Base-by-base conservation (phyloP, 1,284 basidiomycete species). In the Ganoderma meredithae region DNA sequence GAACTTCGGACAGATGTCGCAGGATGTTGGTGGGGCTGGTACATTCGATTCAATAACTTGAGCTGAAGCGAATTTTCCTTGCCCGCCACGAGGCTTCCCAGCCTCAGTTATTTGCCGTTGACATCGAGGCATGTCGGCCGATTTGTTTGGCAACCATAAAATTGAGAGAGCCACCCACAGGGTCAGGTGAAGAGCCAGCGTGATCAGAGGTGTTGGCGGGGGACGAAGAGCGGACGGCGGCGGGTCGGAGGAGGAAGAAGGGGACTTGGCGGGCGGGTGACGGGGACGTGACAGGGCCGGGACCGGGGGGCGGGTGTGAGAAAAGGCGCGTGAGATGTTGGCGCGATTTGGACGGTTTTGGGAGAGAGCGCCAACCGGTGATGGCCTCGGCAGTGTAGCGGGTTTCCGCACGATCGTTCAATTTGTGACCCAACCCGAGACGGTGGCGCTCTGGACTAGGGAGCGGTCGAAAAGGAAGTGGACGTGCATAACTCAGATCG, bases 261-360 rank as follows among this genome's bases (percentile, higher is more conserved):
- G 10, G 27, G 53, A 33, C 27, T 36, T 31, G 55, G 31, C 55
- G 55, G 55, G 33, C 55, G 55, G 19, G 55, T 58, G 55, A 58
- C 55, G 19, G 55, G 31, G 27, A 31, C 27, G 31, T 33, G 55
- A 36, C 31, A 39, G 55, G 55, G 19, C 31, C 55, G 55, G 33
- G 33, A 13, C 55, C 31, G 33, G 33, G 4, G 33, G 31, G 55
- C 17, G 33, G 55, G 33, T 58, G 55, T 58, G 55, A 31, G 55
- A 58, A 58, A 49, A 22, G 47, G 47, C 47, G 47, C 47, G 36
- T 31, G 27, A 31, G 47, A 49, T 13, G 47, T 49, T 49, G 47
- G 47, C 47, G 47, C 55, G 27, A 56, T 56, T 31, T 56, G 33
- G 55, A 36, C 33, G 19, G 55, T 56, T 56, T 56, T 33, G 55